Base-by-base conservation (phyloP, 2,329 filamentous ascomycete species). In the Tolypocladium amazonense region DNA sequence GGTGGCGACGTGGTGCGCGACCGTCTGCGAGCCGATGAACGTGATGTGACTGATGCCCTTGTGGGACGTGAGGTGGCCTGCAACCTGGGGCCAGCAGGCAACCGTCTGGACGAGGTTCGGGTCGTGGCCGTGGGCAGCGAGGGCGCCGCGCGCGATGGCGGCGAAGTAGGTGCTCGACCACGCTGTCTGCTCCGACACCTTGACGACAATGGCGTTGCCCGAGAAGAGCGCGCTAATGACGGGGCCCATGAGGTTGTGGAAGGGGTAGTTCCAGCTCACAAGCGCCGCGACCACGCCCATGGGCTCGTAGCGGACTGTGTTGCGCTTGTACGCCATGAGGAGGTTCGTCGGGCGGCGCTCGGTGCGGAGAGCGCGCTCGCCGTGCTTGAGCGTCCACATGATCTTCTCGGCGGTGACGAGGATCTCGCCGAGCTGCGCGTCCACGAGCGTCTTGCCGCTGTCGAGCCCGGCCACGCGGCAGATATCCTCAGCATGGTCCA, bases 201-300 rank as follows among this genome's bases (percentile, higher is more conserved):
- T 99, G 72, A 97, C 88, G 50, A 99, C 80, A 65, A 97, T 88
- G 57, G 86, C 90, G 71, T 97, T 97, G 55, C 94, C 94, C 18
- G 92, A 82, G 71, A 97, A 97, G 57, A 97, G 82, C 20, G 90
- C 87, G 65, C 90, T 92, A 70, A 97, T 95, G 65, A 97, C 83
- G 18, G 93, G 94, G 0, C 90, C 91, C 55, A 97, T 84, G 63
- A 97, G 80, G 75, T 99, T 99, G 77, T 99, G 94, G 74, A 97
- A 96, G 53, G 90, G 87, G 71, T 92, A 97, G 77, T 99, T 99
- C 94, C 94, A 99, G 70, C 89, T 94, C 52, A 99, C 91, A 58
- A 93, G 88, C 23, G 94, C 93, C 14, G 91, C 88, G 7, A 99
- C 90, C 41, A 99, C 91, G 20, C 94, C 94, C 25, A 97, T 78